Conservation (phyloP, 140 eudicot species). For the Bidens hawaiensis region DNA sequence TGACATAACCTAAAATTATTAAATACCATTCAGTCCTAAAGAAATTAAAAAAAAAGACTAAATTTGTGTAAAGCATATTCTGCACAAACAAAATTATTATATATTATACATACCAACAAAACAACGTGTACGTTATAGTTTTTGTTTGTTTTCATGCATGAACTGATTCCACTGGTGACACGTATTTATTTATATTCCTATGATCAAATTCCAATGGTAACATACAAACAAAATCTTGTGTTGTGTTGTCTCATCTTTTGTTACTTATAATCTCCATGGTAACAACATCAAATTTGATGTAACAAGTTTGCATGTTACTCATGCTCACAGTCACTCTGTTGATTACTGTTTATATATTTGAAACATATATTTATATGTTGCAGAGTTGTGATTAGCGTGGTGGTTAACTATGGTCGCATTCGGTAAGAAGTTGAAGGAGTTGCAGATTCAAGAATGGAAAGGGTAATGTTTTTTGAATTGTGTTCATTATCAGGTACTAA, state of each 20-base stretch:
- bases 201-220: conserved; percentile 18
- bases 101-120: not conserved
- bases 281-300: not conserved
- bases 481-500: not conserved
- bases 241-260: too few relatives aligned
- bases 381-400: conserved; percentile 12
- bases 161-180: conserved; percentile 17
- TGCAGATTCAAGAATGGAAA: conserved; percentile 93
- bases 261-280: conserved; percentile 1
- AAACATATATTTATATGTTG: too few relatives aligned
- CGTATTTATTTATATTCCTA: conserved; percentile 20
- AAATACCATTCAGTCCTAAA: not conserved
- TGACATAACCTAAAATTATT: too few relatives aligned
- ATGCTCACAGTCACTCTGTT: too few relatives aligned
- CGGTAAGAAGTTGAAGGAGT: conserved; percentile 91
- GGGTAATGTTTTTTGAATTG: conserved; percentile 41
- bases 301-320: conserved; percentile 2
- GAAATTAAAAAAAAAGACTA: not conserved
- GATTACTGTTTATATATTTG: too few relatives aligned
- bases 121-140: not conserved
- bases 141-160: not conserved
- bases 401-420: conserved; percentile 74
- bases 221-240: conserved; percentile 11
- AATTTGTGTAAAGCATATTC: not conserved
- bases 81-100: too few relatives aligned